Evolutionary conservation across 345 rosid genomes (phyloP).

Genomic region (Aethionema arabicum): DNA sequence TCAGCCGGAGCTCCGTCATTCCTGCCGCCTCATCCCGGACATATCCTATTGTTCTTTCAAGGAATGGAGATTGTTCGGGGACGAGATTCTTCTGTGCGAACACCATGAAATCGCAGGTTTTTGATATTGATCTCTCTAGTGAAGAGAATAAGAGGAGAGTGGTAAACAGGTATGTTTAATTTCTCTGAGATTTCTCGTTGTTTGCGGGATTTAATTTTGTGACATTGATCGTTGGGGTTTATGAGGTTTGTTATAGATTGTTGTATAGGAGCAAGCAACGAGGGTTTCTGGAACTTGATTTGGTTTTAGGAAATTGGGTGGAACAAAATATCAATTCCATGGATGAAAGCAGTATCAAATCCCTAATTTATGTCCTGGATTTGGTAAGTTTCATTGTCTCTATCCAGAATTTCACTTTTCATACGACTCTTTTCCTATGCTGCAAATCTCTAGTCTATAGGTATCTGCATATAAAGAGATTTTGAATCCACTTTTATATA

Average conservation of each 20-base stretch:
- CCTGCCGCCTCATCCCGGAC: neutral
- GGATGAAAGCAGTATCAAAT: conserved; percentile 68
- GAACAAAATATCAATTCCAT: conserved; percentile 67
- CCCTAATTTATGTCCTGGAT: conserved; percentile 79
- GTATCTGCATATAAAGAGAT: neutral
- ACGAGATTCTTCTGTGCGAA: conserved; percentile 46
- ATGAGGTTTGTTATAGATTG: conserved; percentile 43
- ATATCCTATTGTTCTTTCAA: conserved; percentile 25
- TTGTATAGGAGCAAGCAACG: conserved; percentile 94
- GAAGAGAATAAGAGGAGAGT: conserved; percentile 75
- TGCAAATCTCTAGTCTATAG: neutral
- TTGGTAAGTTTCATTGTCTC: conserved; percentile 47
- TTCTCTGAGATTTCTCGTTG: neutral
- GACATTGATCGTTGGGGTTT: neutral
- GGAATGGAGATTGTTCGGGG: conserved; percentile 47
- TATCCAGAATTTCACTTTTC: neutral
- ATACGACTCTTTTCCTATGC: neutral
- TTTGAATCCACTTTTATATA: neutral
- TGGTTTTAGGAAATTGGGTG: conserved; percentile 93
- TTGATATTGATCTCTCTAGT: conserved; percentile 57
- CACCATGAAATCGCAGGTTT: conserved; percentile 31
- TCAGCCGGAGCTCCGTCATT: conserved; percentile 24
- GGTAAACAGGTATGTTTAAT: conserved; percentile 55
- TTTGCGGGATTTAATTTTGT: neutral
- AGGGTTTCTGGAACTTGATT: conserved; percentile 90